Percentiles rank a stretch among this genome's conserved stretches.
Evolutionary conservation across 1,284 basidiomycete genomes (phyloP).

Genomic region (Hemileia vastatrix): DNA sequence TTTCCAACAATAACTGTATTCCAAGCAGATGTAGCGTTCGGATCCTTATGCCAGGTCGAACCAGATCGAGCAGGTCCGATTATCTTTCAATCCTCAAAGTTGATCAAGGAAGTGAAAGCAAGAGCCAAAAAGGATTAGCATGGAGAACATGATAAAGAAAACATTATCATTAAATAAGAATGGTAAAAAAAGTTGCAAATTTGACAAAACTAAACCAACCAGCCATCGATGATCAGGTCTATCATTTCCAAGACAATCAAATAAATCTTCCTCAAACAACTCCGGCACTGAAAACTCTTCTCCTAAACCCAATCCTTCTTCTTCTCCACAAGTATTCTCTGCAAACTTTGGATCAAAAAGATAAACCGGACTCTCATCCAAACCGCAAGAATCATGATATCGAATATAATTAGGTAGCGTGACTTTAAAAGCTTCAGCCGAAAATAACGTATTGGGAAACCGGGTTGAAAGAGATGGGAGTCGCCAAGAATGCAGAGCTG

Average conservation of each 20-base stretch:
- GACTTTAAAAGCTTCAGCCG: conserved; percentile 37
- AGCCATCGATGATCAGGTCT: conserved; percentile 43
- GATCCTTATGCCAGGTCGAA: conserved; percentile 45
- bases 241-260: conserved; percentile 32
- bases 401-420: conserved; percentile 30
- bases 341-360: conserved; percentile 42
- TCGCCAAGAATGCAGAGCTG: conserved; percentile 31
- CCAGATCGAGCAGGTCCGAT: conserved; percentile 38
- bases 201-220: conserved; percentile 23
- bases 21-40: conserved; percentile 47
- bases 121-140: neutral
- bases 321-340: conserved; percentile 28
- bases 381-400: conserved; percentile 33
- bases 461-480: conserved; percentile 28
- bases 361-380: conserved; percentile 42
- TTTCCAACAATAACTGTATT: conserved; percentile 46
- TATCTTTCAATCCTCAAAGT: too few relatives aligned
- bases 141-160: neutral
- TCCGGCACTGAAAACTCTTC: conserved; percentile 34
- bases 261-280: conserved; percentile 39
- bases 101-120: neutral
- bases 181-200: neutral
- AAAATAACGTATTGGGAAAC: conserved; percentile 29
- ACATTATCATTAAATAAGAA: neutral
- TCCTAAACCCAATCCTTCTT: conserved; percentile 24